phyloP scores from a whole-genome alignment of 495 filamentous ascomycete species.

The Tuber indicum region DNA sequence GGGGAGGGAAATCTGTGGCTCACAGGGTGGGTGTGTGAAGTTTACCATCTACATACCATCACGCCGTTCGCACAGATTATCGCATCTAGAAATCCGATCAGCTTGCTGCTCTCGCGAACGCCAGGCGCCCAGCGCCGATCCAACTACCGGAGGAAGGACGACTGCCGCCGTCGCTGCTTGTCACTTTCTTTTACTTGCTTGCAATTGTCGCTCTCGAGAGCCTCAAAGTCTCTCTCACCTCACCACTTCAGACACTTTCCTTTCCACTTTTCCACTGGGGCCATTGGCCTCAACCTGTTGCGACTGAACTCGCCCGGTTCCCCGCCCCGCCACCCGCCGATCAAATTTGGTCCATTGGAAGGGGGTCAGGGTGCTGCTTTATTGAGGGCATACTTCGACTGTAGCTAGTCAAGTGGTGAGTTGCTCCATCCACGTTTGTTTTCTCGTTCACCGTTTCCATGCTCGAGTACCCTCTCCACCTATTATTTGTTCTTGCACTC shows the following conservation, averaged over 20 bases:
- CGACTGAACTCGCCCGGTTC: slow-evolving; percentile 28
- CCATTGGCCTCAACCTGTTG: slow-evolving; percentile 34
- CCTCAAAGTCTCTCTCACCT: slow-evolving; percentile 28
- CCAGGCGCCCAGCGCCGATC: slow-evolving; percentile 36
- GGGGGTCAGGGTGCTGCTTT: background rate
- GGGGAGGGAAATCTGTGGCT: slow-evolving; percentile 8
- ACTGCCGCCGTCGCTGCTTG: slow-evolving; percentile 15
- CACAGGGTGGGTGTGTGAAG: slow-evolving; percentile 29
- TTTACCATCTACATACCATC: slow-evolving; percentile 34
- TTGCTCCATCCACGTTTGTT: background rate
- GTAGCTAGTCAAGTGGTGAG: background rate
- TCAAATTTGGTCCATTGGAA: background rate
- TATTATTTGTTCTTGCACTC: background rate
- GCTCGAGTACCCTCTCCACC: background rate
- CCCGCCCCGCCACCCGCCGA: background rate
- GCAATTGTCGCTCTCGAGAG: slow-evolving; percentile 16
- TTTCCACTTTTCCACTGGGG: slow-evolving; percentile 23
- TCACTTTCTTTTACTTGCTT: background rate
- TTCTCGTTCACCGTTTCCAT: background rate
- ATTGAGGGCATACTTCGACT: background rate
- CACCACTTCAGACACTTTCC: slow-evolving; percentile 30
- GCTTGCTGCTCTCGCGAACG: slow-evolving; percentile 25
- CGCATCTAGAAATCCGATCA: slow-evolving; percentile 38
- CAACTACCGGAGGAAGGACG: slow-evolving; percentile 33
- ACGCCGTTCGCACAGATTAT: slow-evolving; percentile 31